Evolutionary conservation across 2,329 filamentous ascomycete genomes (phyloP), one percentile per base, ranked within the genome.

Genomic region (Diaporthe sp.): DNA sequence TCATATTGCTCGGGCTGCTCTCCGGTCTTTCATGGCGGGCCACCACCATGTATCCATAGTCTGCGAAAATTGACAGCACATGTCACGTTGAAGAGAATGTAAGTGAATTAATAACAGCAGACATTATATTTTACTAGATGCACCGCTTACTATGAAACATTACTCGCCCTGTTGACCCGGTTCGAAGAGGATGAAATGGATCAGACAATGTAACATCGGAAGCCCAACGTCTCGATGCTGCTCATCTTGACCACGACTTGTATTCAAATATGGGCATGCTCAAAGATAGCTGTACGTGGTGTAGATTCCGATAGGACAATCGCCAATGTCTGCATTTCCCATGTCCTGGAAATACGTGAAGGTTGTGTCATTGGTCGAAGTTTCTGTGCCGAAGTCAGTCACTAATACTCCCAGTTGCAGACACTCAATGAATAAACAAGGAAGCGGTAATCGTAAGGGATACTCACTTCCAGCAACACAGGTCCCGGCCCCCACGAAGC

Each of bases 311-410:
- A 75, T 73, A 8, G 74, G 74, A 42, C 74, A 75, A 10, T 75
- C 61, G 1, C 53, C 61, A 17, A 12, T 17, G 22, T 65, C 60
- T 15, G 70, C n/a, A 13, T 73, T 28, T 2, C 74, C 74, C 2
- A 10, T 17, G 47, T 83, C 78, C 72, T 83, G 82, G 71, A 81
- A 81, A 71, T 77, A 84, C 13, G 79, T 74, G 63, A 83, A 82
- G 53, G 75, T 75, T 3, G 82, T 83, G 51, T 83, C 82, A 47
- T 80, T 81, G 6, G 82, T 82, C 5, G 79, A 81, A n/a, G 80
- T 82, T 51, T 73, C 74, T 75, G 51, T 49, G 7, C 12, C 39
- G 20, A 6, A 8, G 60, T 72, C 17, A 73, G 42, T 4, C 9
- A 58, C 37, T 12, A 3, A 9, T n/a, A 13, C 7, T 2, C 0